Evolutionary conservation across 148 eudicot genomes (phyloP).

Genomic region (Heliamphora exappendiculata): DNA sequence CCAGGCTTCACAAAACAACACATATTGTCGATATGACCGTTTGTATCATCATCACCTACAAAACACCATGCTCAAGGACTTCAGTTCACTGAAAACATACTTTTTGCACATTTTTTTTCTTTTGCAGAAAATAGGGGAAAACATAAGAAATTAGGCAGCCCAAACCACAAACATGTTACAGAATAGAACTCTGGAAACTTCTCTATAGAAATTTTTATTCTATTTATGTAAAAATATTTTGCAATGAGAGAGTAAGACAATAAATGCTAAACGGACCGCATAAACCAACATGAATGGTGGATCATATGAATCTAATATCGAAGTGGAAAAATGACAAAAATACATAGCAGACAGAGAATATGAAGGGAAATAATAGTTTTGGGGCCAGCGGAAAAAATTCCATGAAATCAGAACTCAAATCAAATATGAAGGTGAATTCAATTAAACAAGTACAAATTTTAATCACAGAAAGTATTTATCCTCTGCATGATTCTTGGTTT

Average conservation of each 20-base stretch:
- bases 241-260: neutral
- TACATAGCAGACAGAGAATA: neutral
- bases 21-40: slow-evolving; percentile 92
- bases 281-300: neutral
- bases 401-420: no score
- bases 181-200: neutral
- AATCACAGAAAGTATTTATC: no score
- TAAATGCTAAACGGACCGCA: neutral
- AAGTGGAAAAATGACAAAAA: neutral
- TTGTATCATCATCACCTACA: slow-evolving; percentile 93
- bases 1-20: slow-evolving; percentile 93
- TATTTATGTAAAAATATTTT: neutral
- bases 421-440: no score
- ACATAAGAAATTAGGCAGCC: neutral
- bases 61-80: slow-evolving; percentile 3
- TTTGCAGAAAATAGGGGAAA: neutral
- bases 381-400: no score
- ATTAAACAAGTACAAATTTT: no score
- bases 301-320: neutral
- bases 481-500: no score
- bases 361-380: neutral
- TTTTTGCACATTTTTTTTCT: neutral
- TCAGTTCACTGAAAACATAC: neutral
- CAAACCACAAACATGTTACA: neutral
- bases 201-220: neutral